Base-by-base conservation (phyloP, 257 asterid genomes). In the Lavandula angustifolia region DNA sequence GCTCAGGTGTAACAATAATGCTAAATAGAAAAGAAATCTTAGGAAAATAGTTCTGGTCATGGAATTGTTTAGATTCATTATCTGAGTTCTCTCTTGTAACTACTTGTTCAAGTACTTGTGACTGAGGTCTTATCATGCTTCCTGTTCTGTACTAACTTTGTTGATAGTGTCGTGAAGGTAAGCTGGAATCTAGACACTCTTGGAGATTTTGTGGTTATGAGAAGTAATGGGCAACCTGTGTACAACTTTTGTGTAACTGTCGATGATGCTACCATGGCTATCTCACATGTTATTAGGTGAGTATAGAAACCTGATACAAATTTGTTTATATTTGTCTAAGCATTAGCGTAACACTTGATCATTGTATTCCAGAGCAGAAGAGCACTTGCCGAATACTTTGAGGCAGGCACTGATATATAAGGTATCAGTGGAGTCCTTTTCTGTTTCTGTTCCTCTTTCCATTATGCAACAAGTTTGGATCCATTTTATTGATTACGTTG, bases 161-260 rank as follows among this genome's bases (percentile, higher is more conserved):
- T 70, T 83, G 80, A 75, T 87, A 76, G 85, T 80, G 78, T 73
- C 54, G 33, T 85, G 77, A 75, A 92, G 98, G 96, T 92, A 57
- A 75, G 89, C 74, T 89, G 99, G 97, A 92, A 85, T 75, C 79
- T 80, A 32, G 81, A 92, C 75, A 89, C 99, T 35, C 92, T 92
- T 70, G 99, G 99, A 70, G 99, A 92, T 82, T 92, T 92, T 59
- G 99, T 92, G 75, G 86, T 92, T 69, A 89, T 92, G 99, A 92
- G 99, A 85, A 92, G 97, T 71, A 92, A 92, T 29, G 99, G 99
- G 69, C 99, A 89, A 69, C 99, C 99, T 40, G 99, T 92, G 52
- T 92, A 92, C 84, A 92, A 92, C 75, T 92, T 92, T 60, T 92
- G 99, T 72, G 99, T 85, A 66, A 87, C 97, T 56, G 94, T 92